Conservation (phyloP, 352 stramenopile species). For the Globisporangium irregulare region DNA sequence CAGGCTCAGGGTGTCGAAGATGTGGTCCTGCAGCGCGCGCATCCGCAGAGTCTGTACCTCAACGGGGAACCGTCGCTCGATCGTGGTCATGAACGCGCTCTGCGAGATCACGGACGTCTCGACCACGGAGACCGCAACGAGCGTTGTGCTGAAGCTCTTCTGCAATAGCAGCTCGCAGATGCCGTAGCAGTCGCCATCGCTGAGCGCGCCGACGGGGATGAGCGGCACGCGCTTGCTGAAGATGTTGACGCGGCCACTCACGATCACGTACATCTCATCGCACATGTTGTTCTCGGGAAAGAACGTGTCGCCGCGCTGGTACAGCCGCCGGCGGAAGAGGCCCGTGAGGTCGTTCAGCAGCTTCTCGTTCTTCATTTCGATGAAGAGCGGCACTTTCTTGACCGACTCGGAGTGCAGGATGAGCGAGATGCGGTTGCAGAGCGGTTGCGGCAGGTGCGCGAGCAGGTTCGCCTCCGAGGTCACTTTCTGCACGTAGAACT, state of each 20-base stretch:
- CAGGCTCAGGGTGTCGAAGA: constrained; percentile 41
- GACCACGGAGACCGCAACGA: constrained; percentile 50
- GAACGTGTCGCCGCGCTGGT: constrained; percentile 63
- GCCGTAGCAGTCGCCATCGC: constrained; percentile 57
- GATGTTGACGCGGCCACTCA: constrained; percentile 57
- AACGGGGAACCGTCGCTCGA: constrained; percentile 43
- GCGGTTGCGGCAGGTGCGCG: constrained; percentile 43
- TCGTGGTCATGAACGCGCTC: constrained; percentile 37
- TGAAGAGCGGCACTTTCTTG: constrained; percentile 56
- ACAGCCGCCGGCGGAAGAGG: constrained; percentile 59
- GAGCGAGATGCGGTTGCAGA: constrained; percentile 67
- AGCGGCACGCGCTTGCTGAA: constrained; percentile 36
- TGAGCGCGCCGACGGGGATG: constrained; percentile 50
- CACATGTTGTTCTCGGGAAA: constrained; percentile 59
- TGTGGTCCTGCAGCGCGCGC: constrained; percentile 43
- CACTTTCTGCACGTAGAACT: constrained; percentile 71
- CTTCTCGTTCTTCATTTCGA: constrained; percentile 47
- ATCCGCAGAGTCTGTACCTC: constrained; percentile 38
- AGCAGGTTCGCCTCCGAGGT: constrained; percentile 64
- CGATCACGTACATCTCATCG: constrained; percentile 69
- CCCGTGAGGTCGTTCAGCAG: constrained; percentile 67
- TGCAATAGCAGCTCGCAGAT: constrained; percentile 63
- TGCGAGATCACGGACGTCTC: constrained; percentile 56
- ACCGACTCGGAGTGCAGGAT: constrained; percentile 71
- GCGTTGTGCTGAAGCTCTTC: constrained; percentile 44